Evolutionary conservation across 768 basidiomycete genomes (phyloP).

Genomic region (Xerocomus brunneocitrinus): DNA sequence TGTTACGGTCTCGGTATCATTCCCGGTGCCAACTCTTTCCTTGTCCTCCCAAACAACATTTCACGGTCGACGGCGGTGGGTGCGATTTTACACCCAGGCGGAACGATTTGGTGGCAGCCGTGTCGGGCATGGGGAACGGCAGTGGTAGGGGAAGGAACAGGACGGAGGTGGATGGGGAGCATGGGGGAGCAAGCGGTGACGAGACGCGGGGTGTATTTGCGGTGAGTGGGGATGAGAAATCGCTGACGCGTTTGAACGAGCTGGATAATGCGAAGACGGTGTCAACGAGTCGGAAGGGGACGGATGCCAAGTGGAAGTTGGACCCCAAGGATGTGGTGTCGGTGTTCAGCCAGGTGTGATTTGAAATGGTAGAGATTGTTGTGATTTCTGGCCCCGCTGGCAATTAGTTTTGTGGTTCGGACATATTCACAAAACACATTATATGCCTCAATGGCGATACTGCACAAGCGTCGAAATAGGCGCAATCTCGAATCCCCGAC

Average conservation of each 20-base stretch:
- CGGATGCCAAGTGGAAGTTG: slow-evolving; percentile 71
- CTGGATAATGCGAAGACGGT: slow-evolving; percentile 69
- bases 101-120: slow-evolving; percentile 31
- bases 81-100: slow-evolving; percentile 68
- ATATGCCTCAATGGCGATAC: too few species aligned
- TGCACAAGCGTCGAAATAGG: too few species aligned
- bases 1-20: slow-evolving; percentile 81
- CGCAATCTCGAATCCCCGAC: too few species aligned
- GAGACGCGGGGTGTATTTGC: slow-evolving; percentile 60
- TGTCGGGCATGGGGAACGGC: slow-evolving; percentile 30
- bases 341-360: slow-evolving; percentile 22
- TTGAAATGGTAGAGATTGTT: too few species aligned
- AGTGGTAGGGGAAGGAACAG: neutral
- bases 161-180: neutral
- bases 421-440: too few species aligned
- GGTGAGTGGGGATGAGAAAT: slow-evolving; percentile 71
- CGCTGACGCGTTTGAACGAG: slow-evolving; percentile 71
- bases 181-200: slow-evolving; percentile 28
- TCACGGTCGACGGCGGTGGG: slow-evolving; percentile 82
- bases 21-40: slow-evolving; percentile 73
- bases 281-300: slow-evolving; percentile 66
- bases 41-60: slow-evolving; percentile 77
- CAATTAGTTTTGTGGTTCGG: too few species aligned
- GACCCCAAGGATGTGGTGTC: slow-evolving; percentile 33
- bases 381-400: too few species aligned